These are phyloP conservation scores for Juglanconis oblonga DNA, from an alignment of 2,329 filamentous ascomycete genomes.

Conservation along the genomic window DNA sequence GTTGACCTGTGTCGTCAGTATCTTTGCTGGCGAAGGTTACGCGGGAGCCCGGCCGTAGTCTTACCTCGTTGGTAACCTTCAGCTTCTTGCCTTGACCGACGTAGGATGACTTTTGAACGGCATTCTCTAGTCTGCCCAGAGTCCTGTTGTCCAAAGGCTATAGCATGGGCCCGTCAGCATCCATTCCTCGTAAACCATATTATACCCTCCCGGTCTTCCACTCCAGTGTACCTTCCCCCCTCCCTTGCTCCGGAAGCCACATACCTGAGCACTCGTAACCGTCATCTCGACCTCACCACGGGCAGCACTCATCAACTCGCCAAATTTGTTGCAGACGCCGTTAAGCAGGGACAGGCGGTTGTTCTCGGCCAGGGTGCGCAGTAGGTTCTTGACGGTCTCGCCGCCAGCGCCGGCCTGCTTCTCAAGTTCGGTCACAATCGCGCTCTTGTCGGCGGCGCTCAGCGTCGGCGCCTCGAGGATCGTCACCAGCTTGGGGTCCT, in stretches of 20 bases:
- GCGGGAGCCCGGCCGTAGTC: not conserved
- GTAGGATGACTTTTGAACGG: slow-evolving; percentile 86
- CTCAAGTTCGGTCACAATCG: slow-evolving; percentile 82
- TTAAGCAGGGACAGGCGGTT: slow-evolving; percentile 84
- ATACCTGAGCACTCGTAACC: slow-evolving; percentile 85
- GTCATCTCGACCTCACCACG: slow-evolving; percentile 91
- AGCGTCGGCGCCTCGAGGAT: slow-evolving; percentile 84
- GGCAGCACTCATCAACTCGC: slow-evolving; percentile 79
- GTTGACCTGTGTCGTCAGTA: slow-evolving; percentile 65
- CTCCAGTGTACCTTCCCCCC: not conserved
- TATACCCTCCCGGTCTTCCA: not conserved
- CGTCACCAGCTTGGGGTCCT: slow-evolving; percentile 74
- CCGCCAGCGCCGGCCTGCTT: slow-evolving; percentile 74
- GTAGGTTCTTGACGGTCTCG: slow-evolving; percentile 91
- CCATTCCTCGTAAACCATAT: not conserved
- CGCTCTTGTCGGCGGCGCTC: slow-evolving; percentile 72
- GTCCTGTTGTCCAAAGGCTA: slow-evolving; percentile 85
- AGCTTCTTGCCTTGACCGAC: slow-evolving; percentile 92
- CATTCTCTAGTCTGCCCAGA: slow-evolving; percentile 79
- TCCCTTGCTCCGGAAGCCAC: slow-evolving; percentile 29
- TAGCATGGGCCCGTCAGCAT: slow-evolving; percentile 24
- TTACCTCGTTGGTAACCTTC: slow-evolving; percentile 86
- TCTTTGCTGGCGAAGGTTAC: slow-evolving; percentile 12
- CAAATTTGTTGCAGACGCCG: slow-evolving; percentile 85
- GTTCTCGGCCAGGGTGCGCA: slow-evolving; percentile 87